Evolutionary conservation across 2,329 filamentous ascomycete genomes (phyloP).

Genomic region (Pyrenophora tritici-repentis): DNA sequence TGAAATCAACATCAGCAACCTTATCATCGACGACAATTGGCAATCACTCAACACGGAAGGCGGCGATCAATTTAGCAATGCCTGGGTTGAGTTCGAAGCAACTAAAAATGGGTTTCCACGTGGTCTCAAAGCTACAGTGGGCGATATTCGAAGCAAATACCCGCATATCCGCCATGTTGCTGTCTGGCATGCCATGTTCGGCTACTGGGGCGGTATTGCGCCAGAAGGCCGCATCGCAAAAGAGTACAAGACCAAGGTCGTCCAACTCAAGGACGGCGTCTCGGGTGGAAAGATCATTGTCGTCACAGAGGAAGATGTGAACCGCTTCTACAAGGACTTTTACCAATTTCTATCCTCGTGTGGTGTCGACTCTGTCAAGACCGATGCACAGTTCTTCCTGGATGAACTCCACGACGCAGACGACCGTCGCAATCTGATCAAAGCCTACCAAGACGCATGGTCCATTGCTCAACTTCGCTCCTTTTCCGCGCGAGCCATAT

Average conservation of each 20-base stretch:
- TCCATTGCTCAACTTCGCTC: conserved; percentile 75
- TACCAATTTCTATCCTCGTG: conserved; percentile 76
- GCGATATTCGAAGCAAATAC: conserved; percentile 69
- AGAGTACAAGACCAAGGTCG: conserved; percentile 73
- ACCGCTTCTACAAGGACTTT: conserved; percentile 85
- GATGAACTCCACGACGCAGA: conserved; percentile 73
- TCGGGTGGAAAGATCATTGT: conserved; percentile 71
- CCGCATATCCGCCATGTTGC: conserved; percentile 80
- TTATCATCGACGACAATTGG: conserved; percentile 99
- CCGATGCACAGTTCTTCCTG: conserved; percentile 88
- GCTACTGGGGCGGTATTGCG: conserved; percentile 76
- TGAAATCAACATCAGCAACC: conserved; percentile 75
- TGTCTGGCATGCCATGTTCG: conserved; percentile 85
- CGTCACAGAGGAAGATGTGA: conserved; percentile 74
- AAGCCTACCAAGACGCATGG: conserved; percentile 85
- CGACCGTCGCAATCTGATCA: conserved; percentile 72
- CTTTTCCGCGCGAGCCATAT: conserved; percentile 78
- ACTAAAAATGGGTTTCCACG: conserved; percentile 77
- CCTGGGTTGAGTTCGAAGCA: conserved; percentile 84
- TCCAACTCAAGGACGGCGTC: conserved; percentile 61
- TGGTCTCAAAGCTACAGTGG: conserved; percentile 74
- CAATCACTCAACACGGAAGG: conserved; percentile 52
- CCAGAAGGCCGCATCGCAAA: conserved; percentile 73
- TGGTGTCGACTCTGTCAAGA: conserved; percentile 87
- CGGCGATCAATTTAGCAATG: conserved; percentile 47